phyloP scores from a whole-genome alignment of 1,284 basidiomycete species.

The Meira nashicola region DNA sequence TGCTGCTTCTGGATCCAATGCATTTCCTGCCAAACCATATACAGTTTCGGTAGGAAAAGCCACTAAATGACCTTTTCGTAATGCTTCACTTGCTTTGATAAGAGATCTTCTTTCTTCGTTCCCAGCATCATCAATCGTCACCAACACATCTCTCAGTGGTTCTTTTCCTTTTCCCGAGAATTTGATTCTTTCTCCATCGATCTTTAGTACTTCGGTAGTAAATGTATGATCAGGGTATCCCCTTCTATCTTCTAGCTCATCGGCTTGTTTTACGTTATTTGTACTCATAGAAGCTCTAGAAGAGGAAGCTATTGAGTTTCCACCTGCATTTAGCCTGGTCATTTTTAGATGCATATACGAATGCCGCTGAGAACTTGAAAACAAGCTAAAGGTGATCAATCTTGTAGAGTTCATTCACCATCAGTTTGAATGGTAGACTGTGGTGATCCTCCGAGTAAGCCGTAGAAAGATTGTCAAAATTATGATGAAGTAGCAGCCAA shows the following conservation, averaged over 20 bases:
- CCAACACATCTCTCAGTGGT: not conserved
- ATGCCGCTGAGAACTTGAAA: no score
- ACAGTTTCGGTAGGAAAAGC: constrained; percentile 98
- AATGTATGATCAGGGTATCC: constrained; percentile 9
- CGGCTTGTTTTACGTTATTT: no score
- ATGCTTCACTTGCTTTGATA: constrained; percentile 3
- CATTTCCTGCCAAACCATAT: constrained; percentile 88
- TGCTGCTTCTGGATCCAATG: constrained; percentile 59
- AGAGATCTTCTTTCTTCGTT: not conserved
- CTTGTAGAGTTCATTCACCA: no score
- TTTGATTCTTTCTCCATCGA: not conserved
- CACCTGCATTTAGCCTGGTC: no score
- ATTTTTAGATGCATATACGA: no score
- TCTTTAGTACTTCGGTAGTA: constrained; percentile 1
- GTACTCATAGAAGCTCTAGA: no score
- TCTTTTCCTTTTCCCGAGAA: constrained; percentile 5
- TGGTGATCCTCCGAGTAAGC: no score
- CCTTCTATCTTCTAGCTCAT: not conserved
- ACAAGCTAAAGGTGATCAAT: no score
- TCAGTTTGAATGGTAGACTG: no score
- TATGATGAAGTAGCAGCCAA: no score
- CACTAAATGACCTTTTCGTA: constrained; percentile 56
- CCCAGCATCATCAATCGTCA: not conserved
- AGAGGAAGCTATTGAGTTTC: no score
- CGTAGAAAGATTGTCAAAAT: no score